Evolutionary conservation across 2,329 filamentous ascomycete genomes (phyloP), one percentile per base, ranked within the genome.

Genomic region (Fusarium zealandicum): DNA sequence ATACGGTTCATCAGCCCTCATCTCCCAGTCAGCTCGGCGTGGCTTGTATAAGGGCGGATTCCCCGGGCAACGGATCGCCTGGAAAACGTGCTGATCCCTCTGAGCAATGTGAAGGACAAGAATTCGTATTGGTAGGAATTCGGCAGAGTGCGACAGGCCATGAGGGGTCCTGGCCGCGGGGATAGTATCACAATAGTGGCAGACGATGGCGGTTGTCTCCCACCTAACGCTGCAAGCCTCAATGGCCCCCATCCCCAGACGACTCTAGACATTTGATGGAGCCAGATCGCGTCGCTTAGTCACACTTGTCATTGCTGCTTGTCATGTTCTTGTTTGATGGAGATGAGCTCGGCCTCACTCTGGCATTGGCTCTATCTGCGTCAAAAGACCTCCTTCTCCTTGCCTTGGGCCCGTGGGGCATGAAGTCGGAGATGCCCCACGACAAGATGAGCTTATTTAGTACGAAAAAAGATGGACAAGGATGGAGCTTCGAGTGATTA

Each of bases 201-300:
- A 45, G 51, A 51, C 57, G 46, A 57, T 53, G 57, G 57, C 57
- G 51, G 51, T 43, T 61, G 57, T 48, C 51, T 60, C 54, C 48
- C 35, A 37, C 30, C 41, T 54, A 49, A 27, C 37, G 30, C 20
- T 41, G 40, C 37, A 39, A 44, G 31, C 37, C 57, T 43, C 44
- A 51, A 46, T 17, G n/a, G n/a, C n/a, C 54, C 40, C 48, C 54
- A 58, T 60, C 42, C 57, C 57, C 42, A 60, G 56, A 57, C 13
- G 14, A 18, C 14, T 7, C 5, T 36, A 7, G 37, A 57, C n/a
- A n/a, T n/a, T n/a, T n/a, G 40, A 53, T 18, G 28, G 20, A 17
- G 18, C 30, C 30, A 44, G 31, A 18, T 8, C 12, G n/a, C n/a
- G 12, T 10, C 12, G 56, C 56, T 59, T 59, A 59, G 44, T 59